Base-by-base conservation (phyloP, 164 flowering plant species). In the Macadamia tetraphylla region DNA sequence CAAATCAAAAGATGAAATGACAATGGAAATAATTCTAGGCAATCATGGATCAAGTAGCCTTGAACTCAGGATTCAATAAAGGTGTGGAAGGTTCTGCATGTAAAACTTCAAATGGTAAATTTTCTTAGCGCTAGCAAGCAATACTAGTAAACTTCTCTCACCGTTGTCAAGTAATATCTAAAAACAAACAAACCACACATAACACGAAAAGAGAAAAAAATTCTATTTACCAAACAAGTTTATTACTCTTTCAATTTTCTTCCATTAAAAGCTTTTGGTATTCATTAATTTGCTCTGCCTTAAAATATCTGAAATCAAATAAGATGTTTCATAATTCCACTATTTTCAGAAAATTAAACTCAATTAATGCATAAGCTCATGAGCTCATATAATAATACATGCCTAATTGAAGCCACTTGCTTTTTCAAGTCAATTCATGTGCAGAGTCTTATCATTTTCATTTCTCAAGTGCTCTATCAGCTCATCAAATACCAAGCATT, bases 171-270 rank as follows among this genome's bases (percentile, higher is more conserved):
- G 23, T 23, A 23, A 23, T 23, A 23, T 23, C 23, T 23, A 23
- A 23, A 23, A 23, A 23, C 23, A 23, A 23, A 23, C 23, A 23
- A 23, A 23, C 23, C 23, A 0, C 23, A 23, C 23, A 23, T 23
- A 23, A 23, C 23, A 23, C 23, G 0, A 23, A 23, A 23, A 23
- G 23, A 43, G 48, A 43, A 43, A 43, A 9, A 43, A 43, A 43
- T 0, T 23, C 23, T 43, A 43, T 43, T 43, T 43, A 43, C 6
- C 12, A 11, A 6, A 30, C 48, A 31, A 9, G 17, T 35, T 70
- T 61, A 92, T 79, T 77, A 87, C 95, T 82, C 74, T 83, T 89
- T 51, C 75, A 68, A 40, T 73, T 83, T 70, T 87, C 88, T 79
- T 86, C 88, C 77, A 73, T 71, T 42, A 85, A 67, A 70, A 73